A percentile compares a stretch with the other conserved stretches of the same genome.
phyloP scores from a whole-genome alignment of 305 asterid species.

The Ajuga reptans region DNA sequence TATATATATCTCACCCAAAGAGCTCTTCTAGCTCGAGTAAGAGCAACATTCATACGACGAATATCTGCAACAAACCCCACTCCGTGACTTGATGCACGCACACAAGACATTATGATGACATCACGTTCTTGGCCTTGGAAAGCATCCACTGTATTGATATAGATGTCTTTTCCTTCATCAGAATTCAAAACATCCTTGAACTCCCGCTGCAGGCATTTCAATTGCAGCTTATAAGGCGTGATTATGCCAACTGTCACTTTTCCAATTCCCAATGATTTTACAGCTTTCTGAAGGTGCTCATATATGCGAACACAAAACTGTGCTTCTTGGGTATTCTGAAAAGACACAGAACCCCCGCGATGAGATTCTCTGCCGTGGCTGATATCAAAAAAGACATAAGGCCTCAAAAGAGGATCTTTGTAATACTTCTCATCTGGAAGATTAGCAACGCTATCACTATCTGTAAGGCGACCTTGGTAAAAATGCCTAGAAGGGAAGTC shows the following conservation, averaged over 20 bases:
- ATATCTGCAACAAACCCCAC: slow-evolving; percentile 97
- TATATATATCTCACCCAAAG: slow-evolving; percentile 63
- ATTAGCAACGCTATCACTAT: slow-evolving; percentile 76
- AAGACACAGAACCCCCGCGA: slow-evolving; percentile 91
- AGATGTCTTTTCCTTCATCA: slow-evolving; percentile 91
- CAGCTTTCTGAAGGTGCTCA: slow-evolving; percentile 74
- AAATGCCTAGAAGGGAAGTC: slow-evolving; percentile 95
- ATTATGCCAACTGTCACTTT: slow-evolving; percentile 94
- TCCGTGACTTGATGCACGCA: slow-evolving; percentile 89
- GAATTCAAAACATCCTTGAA: slow-evolving; percentile 76
- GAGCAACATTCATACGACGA: slow-evolving; percentile 97
- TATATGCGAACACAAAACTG: slow-evolving; percentile 87
- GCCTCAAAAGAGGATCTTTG: slow-evolving; percentile 72
- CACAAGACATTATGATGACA: slow-evolving; percentile 96
- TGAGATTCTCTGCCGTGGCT: slow-evolving; percentile 92
- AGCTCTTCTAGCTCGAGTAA: slow-evolving; percentile 94
- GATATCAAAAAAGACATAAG: slow-evolving; percentile 79
- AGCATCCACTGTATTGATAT: slow-evolving; percentile 96
- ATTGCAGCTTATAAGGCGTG: slow-evolving; percentile 94
- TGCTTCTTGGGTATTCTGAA: slow-evolving; percentile 85
- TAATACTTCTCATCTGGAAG: slow-evolving; percentile 74
- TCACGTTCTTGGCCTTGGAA: slow-evolving; percentile 99
- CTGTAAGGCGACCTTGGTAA: slow-evolving; percentile 95
- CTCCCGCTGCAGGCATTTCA: slow-evolving; percentile 93
- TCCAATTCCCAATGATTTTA: slow-evolving; percentile 54